Percentiles rank a stretch among this genome's conserved stretches.
Conservation (phyloP, 352 stramenopile species). For the Pythium guiyangense region DNA sequence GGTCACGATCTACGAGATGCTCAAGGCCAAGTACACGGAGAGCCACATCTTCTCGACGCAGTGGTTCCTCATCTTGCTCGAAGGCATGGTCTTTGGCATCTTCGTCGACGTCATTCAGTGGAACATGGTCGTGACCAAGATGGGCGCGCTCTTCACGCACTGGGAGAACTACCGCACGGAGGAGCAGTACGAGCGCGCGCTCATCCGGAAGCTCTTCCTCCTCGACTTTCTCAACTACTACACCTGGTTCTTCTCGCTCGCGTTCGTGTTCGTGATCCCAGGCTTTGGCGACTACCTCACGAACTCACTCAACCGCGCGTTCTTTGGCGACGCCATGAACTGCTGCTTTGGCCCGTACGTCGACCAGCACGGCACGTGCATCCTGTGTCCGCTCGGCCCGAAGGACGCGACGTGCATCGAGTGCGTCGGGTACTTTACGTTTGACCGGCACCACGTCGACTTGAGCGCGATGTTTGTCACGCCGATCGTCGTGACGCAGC, state of each 20-base stretch:
- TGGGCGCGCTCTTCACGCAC: constrained; percentile 76
- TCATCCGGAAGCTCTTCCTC: constrained; percentile 83
- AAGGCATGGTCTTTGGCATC: constrained; percentile 80
- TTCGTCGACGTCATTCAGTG: constrained; percentile 89
- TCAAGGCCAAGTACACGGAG: constrained; percentile 78
- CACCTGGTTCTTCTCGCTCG: constrained; percentile 89
- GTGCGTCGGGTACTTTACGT: constrained; percentile 78
- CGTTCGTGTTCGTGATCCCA: constrained; percentile 86
- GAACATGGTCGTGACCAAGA: constrained; percentile 89
- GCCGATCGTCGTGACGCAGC: constrained; percentile 81
- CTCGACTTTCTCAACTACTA: constrained; percentile 91
- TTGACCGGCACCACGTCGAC: constrained; percentile 81
- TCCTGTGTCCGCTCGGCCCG: constrained; percentile 50
- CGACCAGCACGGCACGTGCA: constrained; percentile 60
- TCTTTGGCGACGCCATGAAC: constrained; percentile 82
- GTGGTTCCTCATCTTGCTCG: constrained; percentile 78
- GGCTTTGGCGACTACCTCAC: constrained; percentile 80
- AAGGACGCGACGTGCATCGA: constrained; percentile 71
- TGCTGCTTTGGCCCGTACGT: constrained; percentile 88
- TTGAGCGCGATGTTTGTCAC: constrained; percentile 85
- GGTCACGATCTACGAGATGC: constrained; percentile 86
- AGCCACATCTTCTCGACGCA: constrained; percentile 80
- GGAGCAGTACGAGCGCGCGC: constrained; percentile 77
- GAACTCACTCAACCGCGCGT: constrained; percentile 77
- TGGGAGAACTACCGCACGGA: constrained; percentile 88